These are phyloP conservation scores for Cladophialophora exuberans DNA, from an alignment of 2,329 filamentous ascomycete genomes.

Conservation along the genomic window DNA sequence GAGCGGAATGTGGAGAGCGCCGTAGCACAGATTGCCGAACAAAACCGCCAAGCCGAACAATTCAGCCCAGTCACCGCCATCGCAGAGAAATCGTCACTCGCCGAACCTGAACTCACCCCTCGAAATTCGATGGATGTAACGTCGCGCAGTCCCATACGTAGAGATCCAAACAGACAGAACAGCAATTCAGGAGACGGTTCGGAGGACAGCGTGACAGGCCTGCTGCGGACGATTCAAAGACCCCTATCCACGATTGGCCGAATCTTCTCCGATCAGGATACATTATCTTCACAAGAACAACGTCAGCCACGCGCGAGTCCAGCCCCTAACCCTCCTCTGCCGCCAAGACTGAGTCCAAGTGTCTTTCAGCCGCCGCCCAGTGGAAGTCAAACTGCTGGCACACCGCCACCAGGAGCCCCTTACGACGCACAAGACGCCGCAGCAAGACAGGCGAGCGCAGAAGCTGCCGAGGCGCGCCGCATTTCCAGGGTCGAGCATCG, in stretches of 20 bases:
- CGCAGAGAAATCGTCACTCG: constrained; percentile 53
- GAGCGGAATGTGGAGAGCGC: constrained; percentile 95
- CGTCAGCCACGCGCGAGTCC: constrained; percentile 31
- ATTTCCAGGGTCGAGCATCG: constrained; percentile 83
- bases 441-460: constrained; percentile 85
- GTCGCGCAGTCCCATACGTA: constrained; percentile 53
- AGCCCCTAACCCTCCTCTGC: constrained; percentile 37
- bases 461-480: constrained; percentile 82
- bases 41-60: constrained; percentile 66
- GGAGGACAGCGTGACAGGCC: constrained; percentile 79
- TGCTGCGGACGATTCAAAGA: constrained; percentile 87
- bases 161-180: constrained; percentile 36
- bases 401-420: constrained; percentile 29
- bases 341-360: constrained; percentile 55
- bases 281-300: constrained; percentile 39
- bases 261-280: constrained; percentile 79
- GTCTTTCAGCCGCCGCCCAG: constrained; percentile 50
- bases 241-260: constrained; percentile 89
- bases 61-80: constrained; percentile 39
- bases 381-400: constrained; percentile 40
- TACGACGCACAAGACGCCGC: constrained; percentile 80
- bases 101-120: constrained; percentile 61
- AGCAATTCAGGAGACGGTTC: constrained; percentile 60
- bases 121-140: constrained; percentile 60
- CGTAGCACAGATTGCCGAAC: constrained; percentile 92